Evolutionary conservation across 2,329 filamentous ascomycete species (phyloP).

Genomic region (Leptoxyphium fumago): DNA sequence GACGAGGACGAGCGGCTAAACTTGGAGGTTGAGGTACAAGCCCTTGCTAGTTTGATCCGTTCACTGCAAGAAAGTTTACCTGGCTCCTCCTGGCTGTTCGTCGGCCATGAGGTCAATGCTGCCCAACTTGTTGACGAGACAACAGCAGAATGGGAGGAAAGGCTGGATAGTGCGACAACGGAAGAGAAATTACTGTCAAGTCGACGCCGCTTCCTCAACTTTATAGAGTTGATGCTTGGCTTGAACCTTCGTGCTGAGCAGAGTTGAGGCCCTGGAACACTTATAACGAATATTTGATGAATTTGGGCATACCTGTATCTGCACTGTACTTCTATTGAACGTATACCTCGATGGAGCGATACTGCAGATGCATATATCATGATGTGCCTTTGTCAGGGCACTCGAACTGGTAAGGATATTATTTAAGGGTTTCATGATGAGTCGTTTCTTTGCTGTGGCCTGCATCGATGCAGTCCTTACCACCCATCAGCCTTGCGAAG

Average conservation of each 20-base stretch:
- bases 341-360: too few relatives aligned
- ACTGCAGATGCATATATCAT: too few relatives aligned
- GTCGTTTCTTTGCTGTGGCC: too few relatives aligned
- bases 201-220: neutral
- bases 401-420: too few relatives aligned
- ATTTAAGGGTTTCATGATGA: too few relatives aligned
- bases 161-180: neutral
- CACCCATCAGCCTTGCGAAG: conserved; percentile 54
- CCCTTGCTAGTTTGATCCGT: conserved; percentile 15
- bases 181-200: conserved; percentile 1
- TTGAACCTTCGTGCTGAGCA: neutral
- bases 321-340: too few relatives aligned
- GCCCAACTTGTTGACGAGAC: conserved; percentile 9
- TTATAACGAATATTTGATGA: too few relatives aligned
- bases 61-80: conserved; percentile 13
- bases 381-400: too few relatives aligned
- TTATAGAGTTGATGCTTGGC: neutral
- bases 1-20: conserved; percentile 8
- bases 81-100: conserved; percentile 16
- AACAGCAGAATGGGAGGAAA: conserved; percentile 9
- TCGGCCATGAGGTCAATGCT: conserved; percentile 12
- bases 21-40: conserved; percentile 18
- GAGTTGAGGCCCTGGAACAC: too few relatives aligned
- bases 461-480: conserved; percentile 23
- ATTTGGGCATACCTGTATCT: too few relatives aligned